These are phyloP conservation scores for Multifurca ochricompacta DNA, from an alignment of 768 basidiomycete genomes.

Conservation along the genomic window DNA sequence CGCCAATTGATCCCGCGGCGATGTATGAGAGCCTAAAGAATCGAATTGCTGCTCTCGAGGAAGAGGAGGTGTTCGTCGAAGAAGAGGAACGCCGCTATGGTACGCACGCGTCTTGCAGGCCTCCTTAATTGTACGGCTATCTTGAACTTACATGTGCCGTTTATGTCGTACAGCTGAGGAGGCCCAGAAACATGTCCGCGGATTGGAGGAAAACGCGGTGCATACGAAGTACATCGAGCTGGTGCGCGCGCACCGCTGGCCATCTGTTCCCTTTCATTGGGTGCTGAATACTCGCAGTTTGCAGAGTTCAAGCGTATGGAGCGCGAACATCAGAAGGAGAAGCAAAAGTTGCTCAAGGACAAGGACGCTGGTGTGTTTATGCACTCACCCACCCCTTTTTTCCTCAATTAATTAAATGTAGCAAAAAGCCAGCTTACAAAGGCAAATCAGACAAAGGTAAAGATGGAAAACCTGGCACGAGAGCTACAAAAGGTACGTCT, in stretches of 20 bases:
- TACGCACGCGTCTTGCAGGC: conserved; percentile 33
- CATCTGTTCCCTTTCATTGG: background rate
- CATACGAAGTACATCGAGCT: conserved; percentile 85
- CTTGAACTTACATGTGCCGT: conserved; percentile 10
- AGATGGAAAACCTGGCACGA: conserved; percentile 84
- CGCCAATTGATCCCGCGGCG: conserved; percentile 69
- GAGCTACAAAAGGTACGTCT: conserved; percentile 74
- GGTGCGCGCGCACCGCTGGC: conserved; percentile 38
- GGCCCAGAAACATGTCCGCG: conserved; percentile 79
- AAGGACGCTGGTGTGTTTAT: conserved; percentile 68
- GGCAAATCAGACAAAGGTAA: conserved; percentile 80
- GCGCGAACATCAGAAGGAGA: conserved; percentile 86
- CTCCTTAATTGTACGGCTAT: conserved; percentile 1
- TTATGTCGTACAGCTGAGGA: conserved; percentile 57
- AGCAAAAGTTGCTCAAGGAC: conserved; percentile 84
- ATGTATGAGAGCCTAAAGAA: conserved; percentile 88
- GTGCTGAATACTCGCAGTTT: conserved; percentile 43
- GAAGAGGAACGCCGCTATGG: conserved; percentile 78
- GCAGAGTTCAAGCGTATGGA: conserved; percentile 82
- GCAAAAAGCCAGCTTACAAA: conserved; percentile 83
- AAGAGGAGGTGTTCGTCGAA: conserved; percentile 79
- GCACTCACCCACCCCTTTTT: background rate
- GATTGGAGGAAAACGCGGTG: conserved; percentile 73
- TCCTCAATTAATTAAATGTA: conserved; percentile 12
- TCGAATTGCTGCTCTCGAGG: conserved; percentile 83